Evolutionary conservation across 352 stramenopile species (phyloP).

Genomic region (Phytopythium helicoides): DNA sequence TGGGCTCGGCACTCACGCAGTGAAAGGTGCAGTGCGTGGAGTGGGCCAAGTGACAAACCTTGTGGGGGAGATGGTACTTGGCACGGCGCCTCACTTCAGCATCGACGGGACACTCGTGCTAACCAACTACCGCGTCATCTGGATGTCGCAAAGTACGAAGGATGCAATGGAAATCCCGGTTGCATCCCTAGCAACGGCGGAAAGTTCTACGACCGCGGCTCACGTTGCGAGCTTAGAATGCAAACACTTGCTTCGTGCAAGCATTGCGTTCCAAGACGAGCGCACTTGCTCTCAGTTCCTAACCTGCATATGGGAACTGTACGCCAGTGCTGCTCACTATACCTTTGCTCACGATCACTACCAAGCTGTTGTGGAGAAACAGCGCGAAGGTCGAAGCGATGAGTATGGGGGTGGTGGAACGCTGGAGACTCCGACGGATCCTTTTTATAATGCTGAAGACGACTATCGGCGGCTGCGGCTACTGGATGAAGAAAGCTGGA

Average conservation of each 20-base stretch:
- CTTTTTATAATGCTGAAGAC: slow-evolving; percentile 71
- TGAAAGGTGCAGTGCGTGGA: slow-evolving; percentile 84
- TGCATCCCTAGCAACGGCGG: slow-evolving; percentile 68
- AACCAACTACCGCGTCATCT: slow-evolving; percentile 87
- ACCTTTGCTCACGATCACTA: slow-evolving; percentile 81
- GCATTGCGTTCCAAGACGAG: slow-evolving; percentile 83
- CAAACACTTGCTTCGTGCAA: slow-evolving; percentile 77
- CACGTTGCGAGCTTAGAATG: slow-evolving; percentile 86
- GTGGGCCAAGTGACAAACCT: slow-evolving; percentile 86
- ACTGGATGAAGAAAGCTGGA: slow-evolving; percentile 79
- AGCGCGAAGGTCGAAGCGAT: slow-evolving; percentile 1
- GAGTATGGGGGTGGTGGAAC: slow-evolving; percentile 7
- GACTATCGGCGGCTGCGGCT: slow-evolving; percentile 82
- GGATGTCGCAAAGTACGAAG: slow-evolving; percentile 72
- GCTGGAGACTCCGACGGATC: slow-evolving; percentile 40
- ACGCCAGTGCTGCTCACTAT: slow-evolving; percentile 47
- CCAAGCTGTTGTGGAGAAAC: slow-evolving; percentile 53
- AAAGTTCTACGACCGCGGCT: slow-evolving; percentile 78
- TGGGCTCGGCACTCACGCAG: slow-evolving; percentile 77
- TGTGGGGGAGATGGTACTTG: slow-evolving; percentile 85
- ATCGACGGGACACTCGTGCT: slow-evolving; percentile 81
- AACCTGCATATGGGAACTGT: slow-evolving; percentile 72
- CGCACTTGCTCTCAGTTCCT: slow-evolving; percentile 73
- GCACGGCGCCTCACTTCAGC: slow-evolving; percentile 82
- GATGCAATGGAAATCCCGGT: slow-evolving; percentile 84